These are phyloP conservation scores for Cylindricascospora bacillispora DNA, from an alignment of 1,139 yeast species.

Conservation along the genomic window DNA sequence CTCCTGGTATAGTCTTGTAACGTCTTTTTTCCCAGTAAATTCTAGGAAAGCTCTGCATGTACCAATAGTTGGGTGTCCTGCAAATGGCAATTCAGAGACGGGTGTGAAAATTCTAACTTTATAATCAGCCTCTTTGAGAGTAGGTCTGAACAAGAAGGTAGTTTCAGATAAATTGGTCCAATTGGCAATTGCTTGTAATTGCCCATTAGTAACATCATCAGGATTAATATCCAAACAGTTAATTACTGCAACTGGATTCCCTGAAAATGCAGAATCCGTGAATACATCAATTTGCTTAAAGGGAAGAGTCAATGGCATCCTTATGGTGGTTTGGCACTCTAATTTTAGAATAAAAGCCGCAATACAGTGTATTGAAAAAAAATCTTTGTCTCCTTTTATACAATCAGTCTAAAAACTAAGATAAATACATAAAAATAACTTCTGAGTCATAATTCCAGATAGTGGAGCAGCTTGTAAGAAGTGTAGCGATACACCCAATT, in stretches of 20 bases:
- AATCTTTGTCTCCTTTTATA: neutral
- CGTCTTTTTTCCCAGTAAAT: constrained; percentile 17
- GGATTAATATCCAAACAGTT: constrained; percentile 14
- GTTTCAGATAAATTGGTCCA: constrained; percentile 52
- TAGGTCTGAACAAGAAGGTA: constrained; percentile 34
- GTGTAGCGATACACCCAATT: no score
- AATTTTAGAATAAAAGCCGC: neutral
- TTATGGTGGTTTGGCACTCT: neutral
- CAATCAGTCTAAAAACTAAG: neutral
- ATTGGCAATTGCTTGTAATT: constrained; percentile 36
- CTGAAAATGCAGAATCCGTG: constrained; percentile 31
- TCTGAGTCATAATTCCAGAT: no score
- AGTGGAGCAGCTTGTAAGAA: no score
- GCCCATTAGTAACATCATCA: constrained; percentile 21
- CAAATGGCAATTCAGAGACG: constrained; percentile 37
- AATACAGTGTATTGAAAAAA: neutral
- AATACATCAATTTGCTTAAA: constrained; percentile 44
- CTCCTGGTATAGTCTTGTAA: constrained; percentile 30
- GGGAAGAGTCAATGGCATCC: constrained; percentile 10
- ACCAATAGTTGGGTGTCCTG: constrained; percentile 51
- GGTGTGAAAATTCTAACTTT: constrained; percentile 38
- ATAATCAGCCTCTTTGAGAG: constrained; percentile 31
- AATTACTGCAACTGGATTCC: constrained; percentile 45
- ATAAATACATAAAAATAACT: no score
- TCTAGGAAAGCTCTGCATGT: constrained; percentile 34